Evolutionary conservation across 2,329 filamentous ascomycete genomes (phyloP), one percentile per base, ranked within the genome.

Genomic region (Fusarium duplospermum): DNA sequence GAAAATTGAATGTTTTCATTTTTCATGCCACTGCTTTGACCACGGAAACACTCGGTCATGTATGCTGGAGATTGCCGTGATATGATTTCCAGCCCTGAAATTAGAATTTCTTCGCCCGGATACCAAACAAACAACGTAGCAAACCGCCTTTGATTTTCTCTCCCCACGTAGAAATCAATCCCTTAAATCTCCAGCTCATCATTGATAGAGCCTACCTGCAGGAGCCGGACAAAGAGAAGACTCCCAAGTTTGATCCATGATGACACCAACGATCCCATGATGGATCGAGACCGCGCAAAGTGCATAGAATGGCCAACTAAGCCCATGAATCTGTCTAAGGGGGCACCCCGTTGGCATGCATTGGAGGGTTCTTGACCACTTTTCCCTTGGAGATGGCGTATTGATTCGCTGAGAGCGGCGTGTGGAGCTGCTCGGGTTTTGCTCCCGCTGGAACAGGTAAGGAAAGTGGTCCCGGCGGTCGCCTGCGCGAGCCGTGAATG

Each of bases 121-220:
- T 33, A 38, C 18, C 54, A 50, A 11, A 31, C 29, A 64, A 20
- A 31, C n/a, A 22, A 69, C 35, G 40, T 36, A 57, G 47, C 14
- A 59, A 40, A 33, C 29, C 27, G 71, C 36, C 50, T 74, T 74
- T 74, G 72, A 74, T 74, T 74, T 74, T 74, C 47, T 16, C 45
- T 31, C 42, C 29, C 35, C 52, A 61, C 35, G n/a, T 58, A 40
- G 42, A 33, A 20, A 52, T 27, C 62, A 24, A 8, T 24, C 36
- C 10, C 31, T 36, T 33, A 22, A 7, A 33, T 22, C 14, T 6
- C 14, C 16, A 16, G n/a, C 35, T 2, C 10, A 24, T 29, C 61
- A 16, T 13, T 18, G 27, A 22, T 27, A 20, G 42, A 9, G 13
- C 8, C 18, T 36, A 6, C 5, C 38, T 56, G 54, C n/a, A 45